Conservation (phyloP, 192 early-diverging fungal species). For the Coemansia sp. region DNA sequence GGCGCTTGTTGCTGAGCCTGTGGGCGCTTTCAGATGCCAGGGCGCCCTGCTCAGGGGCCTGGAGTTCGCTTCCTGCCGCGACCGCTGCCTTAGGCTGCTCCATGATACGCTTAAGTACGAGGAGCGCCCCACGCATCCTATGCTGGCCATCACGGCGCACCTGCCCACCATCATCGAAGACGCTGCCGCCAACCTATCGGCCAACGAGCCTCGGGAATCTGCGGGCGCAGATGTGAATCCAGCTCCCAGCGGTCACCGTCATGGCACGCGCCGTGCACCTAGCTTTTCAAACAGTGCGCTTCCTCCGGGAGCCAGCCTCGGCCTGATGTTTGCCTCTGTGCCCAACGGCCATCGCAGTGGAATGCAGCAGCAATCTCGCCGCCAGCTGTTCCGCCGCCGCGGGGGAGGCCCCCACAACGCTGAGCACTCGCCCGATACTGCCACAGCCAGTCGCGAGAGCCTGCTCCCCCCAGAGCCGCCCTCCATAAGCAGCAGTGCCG, state of each 20-base stretch:
- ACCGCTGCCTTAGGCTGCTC: conserved; percentile 36
- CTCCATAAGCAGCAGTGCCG: not conserved
- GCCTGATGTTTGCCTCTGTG: conserved; percentile 38
- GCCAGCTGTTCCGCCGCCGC: conserved; percentile 40
- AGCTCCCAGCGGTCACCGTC: conserved; percentile 5
- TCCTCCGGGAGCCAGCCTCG: conserved; percentile 40
- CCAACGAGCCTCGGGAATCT: no score
- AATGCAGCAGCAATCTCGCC: no score
- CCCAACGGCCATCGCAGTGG: no score
- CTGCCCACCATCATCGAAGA: conserved; percentile 28
- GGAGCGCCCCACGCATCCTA: conserved; percentile 9
- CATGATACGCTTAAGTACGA: conserved; percentile 22
- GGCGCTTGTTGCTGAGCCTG: not conserved
- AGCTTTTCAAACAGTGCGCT: conserved; percentile 10
- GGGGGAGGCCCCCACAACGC: not conserved
- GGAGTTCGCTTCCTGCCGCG: conserved; percentile 37
- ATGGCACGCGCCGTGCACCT: conserved; percentile 14
- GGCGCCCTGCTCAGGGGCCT: conserved; percentile 34
- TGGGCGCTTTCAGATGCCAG: conserved; percentile 9
- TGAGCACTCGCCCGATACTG: not conserved
- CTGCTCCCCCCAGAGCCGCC: not conserved
- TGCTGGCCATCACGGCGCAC: conserved; percentile 34
- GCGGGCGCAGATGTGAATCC: no score
- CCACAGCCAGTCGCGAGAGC: not conserved
- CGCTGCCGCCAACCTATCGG: no score